Evolutionary conservation across 306 rosid genomes (phyloP).

Genomic region (Sicyos baderoa): DNA sequence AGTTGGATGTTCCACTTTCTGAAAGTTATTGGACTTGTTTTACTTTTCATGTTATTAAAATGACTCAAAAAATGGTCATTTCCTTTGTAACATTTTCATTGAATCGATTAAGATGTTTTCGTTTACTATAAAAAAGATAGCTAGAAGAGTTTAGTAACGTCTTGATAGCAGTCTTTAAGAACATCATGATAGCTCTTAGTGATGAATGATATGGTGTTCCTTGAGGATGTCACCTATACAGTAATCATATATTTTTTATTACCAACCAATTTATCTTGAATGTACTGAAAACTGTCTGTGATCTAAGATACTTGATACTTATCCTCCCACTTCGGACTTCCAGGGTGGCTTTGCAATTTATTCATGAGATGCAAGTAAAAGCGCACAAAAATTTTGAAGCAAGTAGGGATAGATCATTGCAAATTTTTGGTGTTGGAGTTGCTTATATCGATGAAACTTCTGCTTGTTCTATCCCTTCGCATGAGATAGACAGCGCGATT

Average conservation of each 20-base stretch:
- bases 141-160: neutral
- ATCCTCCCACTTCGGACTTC: neutral
- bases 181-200: neutral
- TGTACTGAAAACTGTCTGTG: neutral
- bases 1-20: too few relatives aligned
- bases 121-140: neutral
- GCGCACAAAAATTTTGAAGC: conserved; percentile 83
- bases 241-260: neutral
- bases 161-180: neutral
- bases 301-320: neutral
- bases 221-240: neutral
- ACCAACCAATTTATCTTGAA: neutral
- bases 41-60: too few relatives aligned
- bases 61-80: too few relatives aligned
- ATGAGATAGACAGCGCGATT: conserved; percentile 34
- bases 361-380: conserved; percentile 74
- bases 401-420: conserved; percentile 73
- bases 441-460: conserved; percentile 64
- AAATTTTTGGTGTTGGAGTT: conserved; percentile 83
- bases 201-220: neutral
- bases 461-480: conserved; percentile 35
- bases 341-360: conserved; percentile 83
- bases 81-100: too few relatives aligned
- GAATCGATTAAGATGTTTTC: too few relatives aligned
- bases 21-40: too few relatives aligned